A percentile compares a stretch with the other conserved stretches of the same genome.
phyloP scores from a whole-genome alignment of 1,284 basidiomycete species.

The Trichosporon sp. region DNA sequence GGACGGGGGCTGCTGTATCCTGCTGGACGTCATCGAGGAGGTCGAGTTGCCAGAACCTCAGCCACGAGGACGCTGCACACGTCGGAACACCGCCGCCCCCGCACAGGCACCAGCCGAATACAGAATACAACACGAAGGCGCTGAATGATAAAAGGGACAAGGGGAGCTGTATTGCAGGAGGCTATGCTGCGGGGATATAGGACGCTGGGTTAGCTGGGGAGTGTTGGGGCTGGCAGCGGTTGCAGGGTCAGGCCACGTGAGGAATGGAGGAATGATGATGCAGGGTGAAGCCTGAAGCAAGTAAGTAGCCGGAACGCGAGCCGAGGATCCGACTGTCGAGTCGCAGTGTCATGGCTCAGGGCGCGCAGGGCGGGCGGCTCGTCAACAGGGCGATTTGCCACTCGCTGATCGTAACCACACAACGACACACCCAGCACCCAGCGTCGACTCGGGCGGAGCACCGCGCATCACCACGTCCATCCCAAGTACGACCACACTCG shows the following conservation, averaged over 20 bases:
- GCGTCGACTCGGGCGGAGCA: not conserved
- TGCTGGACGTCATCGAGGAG: too few species aligned
- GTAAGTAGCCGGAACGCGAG: not conserved
- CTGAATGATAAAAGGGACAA: not conserved
- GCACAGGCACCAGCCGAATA: not conserved
- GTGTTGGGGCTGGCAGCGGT: not conserved
- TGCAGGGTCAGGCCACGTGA: not conserved
- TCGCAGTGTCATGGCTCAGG: not conserved
- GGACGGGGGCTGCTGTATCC: too few species aligned
- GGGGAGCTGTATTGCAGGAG: not conserved
- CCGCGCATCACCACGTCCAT: not conserved
- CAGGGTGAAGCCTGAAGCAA: not conserved
- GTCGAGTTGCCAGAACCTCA: too few species aligned
- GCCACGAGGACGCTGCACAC: too few species aligned
- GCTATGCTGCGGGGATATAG: not conserved
- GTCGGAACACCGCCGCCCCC: too few species aligned
- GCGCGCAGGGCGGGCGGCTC: not conserved
- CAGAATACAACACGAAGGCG: not conserved
- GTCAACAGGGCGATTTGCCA: conserved; percentile 11
- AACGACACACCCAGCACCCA: not conserved
- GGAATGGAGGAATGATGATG: not conserved
- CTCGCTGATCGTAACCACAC: conserved; percentile 11
- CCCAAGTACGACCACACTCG: not conserved
- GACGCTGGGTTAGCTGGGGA: not conserved
- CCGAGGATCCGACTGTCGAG: not conserved